Evolutionary conservation across 1,139 yeast genomes (phyloP), one percentile per base, ranked within the genome.

Genomic region (Kodamaea anthophila): DNA sequence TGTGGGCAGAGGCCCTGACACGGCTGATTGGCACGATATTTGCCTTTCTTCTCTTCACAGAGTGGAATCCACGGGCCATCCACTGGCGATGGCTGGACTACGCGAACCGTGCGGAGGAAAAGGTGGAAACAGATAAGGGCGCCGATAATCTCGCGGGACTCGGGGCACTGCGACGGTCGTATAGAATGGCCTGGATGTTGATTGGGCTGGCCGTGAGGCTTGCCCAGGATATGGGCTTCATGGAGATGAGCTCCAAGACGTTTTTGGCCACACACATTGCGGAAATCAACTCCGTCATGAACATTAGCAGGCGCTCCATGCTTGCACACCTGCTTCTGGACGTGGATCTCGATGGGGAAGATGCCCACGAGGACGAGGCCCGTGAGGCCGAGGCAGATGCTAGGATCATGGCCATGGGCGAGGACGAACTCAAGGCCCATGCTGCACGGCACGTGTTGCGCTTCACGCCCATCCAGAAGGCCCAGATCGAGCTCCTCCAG

Each of bases 41-140:
- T 43, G 88, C 96, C 1, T 85, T 87, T 48, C 58, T 87, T 28
- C 58, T 88, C n/a, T 80, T 87, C 43, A 84, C 95, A 0, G 96
- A 87, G 51, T 87, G 96, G 96, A 86, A 86, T 45, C 96, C 96
- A 2, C 62, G 96, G 32, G 95, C 96, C 5, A 86, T 87, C 38
- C 96, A 87, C 53, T 82, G 87, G 78, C 60, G 87, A 39, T 80
- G 88, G 82, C 65, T 77, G 0, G 96, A 87, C 53, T 86, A 85
- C 55, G 95, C 95, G 3, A 85, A 84, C 43, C 55, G 60, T 26
- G 72, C 72, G 2, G 70, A 61, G 13, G 69, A 64, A 30, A 3
- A 55, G 23, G 21, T 15, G 18, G 18, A 13, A 14, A 15, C 26
- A 28, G 5, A 20, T 5, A 32, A 29, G 13, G 52, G 58, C 15